Evolutionary conservation across 2,329 filamentous ascomycete species (phyloP), one percentile per base, ranked within the genome.

Genomic region (Elsinoe batatas): DNA sequence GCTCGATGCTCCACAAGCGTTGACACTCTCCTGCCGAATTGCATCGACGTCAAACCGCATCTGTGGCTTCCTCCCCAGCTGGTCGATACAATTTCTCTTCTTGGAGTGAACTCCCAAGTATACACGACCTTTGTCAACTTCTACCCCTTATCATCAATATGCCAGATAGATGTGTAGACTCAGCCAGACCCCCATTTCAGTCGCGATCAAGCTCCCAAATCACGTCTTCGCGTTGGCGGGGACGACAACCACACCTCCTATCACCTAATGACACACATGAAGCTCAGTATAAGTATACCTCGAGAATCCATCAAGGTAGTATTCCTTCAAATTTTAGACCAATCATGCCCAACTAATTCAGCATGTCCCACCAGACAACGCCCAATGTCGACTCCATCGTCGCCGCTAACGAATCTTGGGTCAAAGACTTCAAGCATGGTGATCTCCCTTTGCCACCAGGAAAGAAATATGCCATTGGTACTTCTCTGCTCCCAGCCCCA

Each of bases 401-500:
- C 26, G 2, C 44, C 5, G 44, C 44, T 3, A 49, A 49, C 15
- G 26, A 22, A 11, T 30, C 32, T 7, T 49, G 44, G 44, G 26
- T 35, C 22, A 2, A 49, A 17, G 26, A 49, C 2, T 91, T 90
- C 68, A 80, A 74, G n/a, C 75, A 87, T 59, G 85, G 83, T 13
- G 61, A 82, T 59, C 76, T 90, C 3, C 76, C 80, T 0, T 76
- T 89, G 1, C 84, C 85, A 0, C 87, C 87, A 0, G 80, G 80
- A 8, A 85, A 85, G 70, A 79, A 84, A 62, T 87, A 87, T 64
- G 73, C 81, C 6, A 37, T 42, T 8, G 26, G 26, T 30, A 30
- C 7, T 30, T 8, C 26, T 22, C 18, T 42, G 36, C 35, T 26
- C 37, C 33, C 33, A 18, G 12, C 20, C 12, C 49, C 50, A 18